Percentiles rank a stretch among this genome's conserved stretches.
These are phyloP conservation scores for Parastagonospora avenae DNA, from an alignment of 2,329 filamentous ascomycete genomes.

Conservation along the genomic window DNA sequence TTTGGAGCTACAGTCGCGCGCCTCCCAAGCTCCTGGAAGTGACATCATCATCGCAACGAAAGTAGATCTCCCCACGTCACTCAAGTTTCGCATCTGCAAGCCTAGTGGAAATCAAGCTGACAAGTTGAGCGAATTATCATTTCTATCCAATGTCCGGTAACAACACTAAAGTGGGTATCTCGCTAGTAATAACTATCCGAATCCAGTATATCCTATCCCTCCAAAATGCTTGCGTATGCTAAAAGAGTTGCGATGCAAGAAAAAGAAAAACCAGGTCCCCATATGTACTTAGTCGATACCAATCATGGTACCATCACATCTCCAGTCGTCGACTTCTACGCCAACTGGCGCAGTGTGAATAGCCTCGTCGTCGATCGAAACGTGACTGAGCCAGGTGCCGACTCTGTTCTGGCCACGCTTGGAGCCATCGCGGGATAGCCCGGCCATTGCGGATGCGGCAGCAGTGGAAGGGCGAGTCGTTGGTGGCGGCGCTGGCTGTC, in stretches of 20 bases:
- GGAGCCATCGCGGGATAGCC: conserved; percentile 42
- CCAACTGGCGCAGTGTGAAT: conserved; percentile 35
- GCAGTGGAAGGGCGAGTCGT: conserved; percentile 16
- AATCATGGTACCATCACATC: conserved; percentile 42
- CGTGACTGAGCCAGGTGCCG: conserved; percentile 46
- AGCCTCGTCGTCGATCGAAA: conserved; percentile 44
- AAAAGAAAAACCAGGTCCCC: conserved; percentile 7
- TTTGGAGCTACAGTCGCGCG: neutral
- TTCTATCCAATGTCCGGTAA: neutral
- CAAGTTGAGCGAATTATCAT: neutral
- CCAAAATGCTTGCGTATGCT: neutral
- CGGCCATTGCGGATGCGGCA: conserved; percentile 43
- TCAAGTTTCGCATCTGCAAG: neutral
- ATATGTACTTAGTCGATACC: conserved; percentile 37
- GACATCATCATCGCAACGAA: conserved; percentile 10
- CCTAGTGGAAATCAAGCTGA: neutral
- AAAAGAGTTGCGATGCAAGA: neutral
- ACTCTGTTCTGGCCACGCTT: conserved; percentile 45
- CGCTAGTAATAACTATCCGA: neutral
- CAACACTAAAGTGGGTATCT: conserved; percentile 4
- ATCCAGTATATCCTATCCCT: neutral
- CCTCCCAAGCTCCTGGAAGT: neutral
- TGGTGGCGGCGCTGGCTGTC: conserved; percentile 15
- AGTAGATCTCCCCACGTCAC: conserved; percentile 8
- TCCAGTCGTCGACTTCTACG: conserved; percentile 46